A percentile compares a stretch with the other conserved stretches of the same genome.
These are phyloP conservation scores for Neurospora sp. DNA, from an alignment of 495 filamentous ascomycete genomes.

Conservation along the genomic window DNA sequence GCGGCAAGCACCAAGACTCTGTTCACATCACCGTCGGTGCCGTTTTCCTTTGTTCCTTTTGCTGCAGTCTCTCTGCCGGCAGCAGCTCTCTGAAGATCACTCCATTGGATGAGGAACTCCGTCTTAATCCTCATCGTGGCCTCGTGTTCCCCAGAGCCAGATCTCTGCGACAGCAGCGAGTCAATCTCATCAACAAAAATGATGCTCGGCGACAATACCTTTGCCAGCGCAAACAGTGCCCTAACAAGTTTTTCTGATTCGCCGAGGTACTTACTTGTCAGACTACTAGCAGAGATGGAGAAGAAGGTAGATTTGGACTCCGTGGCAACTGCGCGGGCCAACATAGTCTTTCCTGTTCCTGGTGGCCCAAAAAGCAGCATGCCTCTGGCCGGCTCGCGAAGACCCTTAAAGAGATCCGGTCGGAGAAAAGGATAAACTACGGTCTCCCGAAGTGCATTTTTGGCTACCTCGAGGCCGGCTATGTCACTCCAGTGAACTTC, in stretches of 20 bases:
- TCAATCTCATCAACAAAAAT: constrained; percentile 99
- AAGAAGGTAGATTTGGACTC: constrained; percentile 96
- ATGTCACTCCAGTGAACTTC: constrained; percentile 94
- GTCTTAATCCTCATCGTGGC: constrained; percentile 92
- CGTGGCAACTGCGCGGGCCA: constrained; percentile 88
- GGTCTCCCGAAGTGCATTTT: constrained; percentile 86
- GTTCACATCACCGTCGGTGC: constrained; percentile 60
- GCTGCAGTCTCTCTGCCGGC: constrained; percentile 65
- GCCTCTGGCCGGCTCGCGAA: constrained; percentile 86
- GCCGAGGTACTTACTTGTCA: constrained; percentile 93
- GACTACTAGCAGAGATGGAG: constrained; percentile 83
- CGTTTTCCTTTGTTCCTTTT: constrained; percentile 50
- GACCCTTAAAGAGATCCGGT: constrained; percentile 89
- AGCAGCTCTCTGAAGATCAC: constrained; percentile 81
- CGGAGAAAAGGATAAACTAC: constrained; percentile 97
- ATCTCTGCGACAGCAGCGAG: constrained; percentile 76
- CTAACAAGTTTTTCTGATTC: constrained; percentile 95
- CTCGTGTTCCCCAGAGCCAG: constrained; percentile 80
- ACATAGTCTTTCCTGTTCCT: constrained; percentile 97
- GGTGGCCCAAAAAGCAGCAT: constrained; percentile 97
- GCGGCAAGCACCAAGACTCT: constrained; percentile 90
- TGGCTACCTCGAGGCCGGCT: constrained; percentile 82
- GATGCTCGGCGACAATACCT: constrained; percentile 83
- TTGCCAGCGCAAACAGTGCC: constrained; percentile 83
- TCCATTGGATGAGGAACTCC: constrained; percentile 97